Conservation (phyloP, 1,284 basidiomycete species). For the Sanghuangporus baumii region DNA sequence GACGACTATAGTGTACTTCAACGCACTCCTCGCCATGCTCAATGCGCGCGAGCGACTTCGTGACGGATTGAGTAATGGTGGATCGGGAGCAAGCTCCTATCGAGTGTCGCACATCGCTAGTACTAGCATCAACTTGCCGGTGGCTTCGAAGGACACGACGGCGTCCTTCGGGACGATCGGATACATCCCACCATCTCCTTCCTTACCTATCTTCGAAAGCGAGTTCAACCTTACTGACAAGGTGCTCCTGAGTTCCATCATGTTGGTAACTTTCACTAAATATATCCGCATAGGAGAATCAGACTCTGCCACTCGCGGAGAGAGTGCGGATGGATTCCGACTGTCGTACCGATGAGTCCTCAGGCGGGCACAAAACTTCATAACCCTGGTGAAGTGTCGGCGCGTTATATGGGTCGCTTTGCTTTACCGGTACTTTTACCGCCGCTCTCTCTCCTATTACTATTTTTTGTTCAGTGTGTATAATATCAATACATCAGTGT, state of each 20-base stretch:
- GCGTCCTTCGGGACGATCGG: not conserved
- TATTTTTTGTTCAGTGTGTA: too few relatives aligned
- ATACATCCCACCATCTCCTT: not conserved
- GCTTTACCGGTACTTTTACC: too few relatives aligned
- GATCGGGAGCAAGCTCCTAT: not conserved
- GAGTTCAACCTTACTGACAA: not conserved
- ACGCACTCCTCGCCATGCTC: slow-evolving; percentile 10
- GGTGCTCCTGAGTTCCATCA: not conserved
- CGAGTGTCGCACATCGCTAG: not conserved
- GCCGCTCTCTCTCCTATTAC: too few relatives aligned
- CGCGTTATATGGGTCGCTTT: too few relatives aligned
- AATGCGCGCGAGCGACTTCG: slow-evolving; percentile 4
- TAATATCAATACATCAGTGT: too few relatives aligned
- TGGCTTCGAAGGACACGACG: not conserved
- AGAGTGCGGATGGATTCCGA: not conserved
- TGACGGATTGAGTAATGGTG: not conserved
- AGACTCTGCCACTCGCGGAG: not conserved
- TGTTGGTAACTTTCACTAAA: too few relatives aligned
- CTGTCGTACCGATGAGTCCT: too few relatives aligned
- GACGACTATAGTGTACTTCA: slow-evolving; percentile 9
- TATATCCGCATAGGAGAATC: not conserved
- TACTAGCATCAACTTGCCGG: not conserved
- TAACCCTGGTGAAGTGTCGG: too few relatives aligned
- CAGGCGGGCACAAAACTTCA: too few relatives aligned
- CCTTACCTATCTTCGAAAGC: not conserved